Evolutionary conservation across 2,329 filamentous ascomycete genomes (phyloP), one percentile per base, ranked within the genome.

Genomic region (Fusarium drepaniforme): DNA sequence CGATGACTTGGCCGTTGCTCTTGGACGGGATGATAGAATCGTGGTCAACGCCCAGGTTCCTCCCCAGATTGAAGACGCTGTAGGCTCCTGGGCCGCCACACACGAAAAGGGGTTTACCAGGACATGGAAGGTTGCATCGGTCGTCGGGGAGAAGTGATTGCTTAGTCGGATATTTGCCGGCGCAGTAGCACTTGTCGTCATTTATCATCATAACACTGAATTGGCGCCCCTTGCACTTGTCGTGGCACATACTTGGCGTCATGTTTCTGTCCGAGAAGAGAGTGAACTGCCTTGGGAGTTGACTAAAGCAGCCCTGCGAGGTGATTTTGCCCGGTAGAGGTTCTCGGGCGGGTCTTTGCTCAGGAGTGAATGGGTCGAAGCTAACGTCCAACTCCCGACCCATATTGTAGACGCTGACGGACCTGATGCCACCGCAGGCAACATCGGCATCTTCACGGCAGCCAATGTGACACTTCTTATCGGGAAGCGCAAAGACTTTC

Each of bases 261-360:
- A 46, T 46, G 13, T 46, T 46, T 15, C 7, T 9, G 21, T 21
- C 21, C 42, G 4, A 8, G 16, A 46, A 46, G 42, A 23, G 23
- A 21, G 8, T 23, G 42, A 46, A 46, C 15, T 23, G 42, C 1
- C 42, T 16, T 15, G 42, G 42, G 13, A 46, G 11, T 18, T 56
- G 33, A 1, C 28, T 28, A 28, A 63, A 74, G 25, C 71, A 74
- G 18, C 68, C 16, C 4, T 28, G 33, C 3, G 35, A 58, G 3
- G 33, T 28, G 33, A 35, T 35, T 35, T 15, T 13, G 33, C 33
- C 33, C 12, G 0, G 33, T 35, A 35, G 33, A 35, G 33, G 33
- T 35, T 35, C 33, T 15, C 15, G 33, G 12, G 33, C 33, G 12
- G 33, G 33, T 35, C 33, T 35, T 35, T 35, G 33, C 33, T 35